Evolutionary conservation across 495 filamentous ascomycete species (phyloP).

Genomic region (Aspergillus bridgeri): DNA sequence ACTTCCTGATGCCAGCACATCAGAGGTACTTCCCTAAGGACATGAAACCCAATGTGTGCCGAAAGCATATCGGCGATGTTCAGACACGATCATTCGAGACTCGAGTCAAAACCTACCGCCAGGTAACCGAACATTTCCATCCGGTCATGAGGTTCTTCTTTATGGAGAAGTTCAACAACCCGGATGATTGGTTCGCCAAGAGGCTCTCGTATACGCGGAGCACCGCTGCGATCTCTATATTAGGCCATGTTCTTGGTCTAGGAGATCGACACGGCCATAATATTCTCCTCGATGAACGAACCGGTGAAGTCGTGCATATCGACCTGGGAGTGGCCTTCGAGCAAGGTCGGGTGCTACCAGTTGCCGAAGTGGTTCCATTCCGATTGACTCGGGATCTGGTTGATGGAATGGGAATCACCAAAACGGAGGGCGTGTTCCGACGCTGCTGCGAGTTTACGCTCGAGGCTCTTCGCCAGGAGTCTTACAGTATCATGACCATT

Average conservation of each 20-base stretch:
- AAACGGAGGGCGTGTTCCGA: constrained; percentile 92
- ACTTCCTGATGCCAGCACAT: constrained; percentile 88
- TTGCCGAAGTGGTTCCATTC: constrained; percentile 95
- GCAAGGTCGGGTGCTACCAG: constrained; percentile 84
- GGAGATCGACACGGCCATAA: constrained; percentile 96
- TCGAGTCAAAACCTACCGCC: constrained; percentile 70
- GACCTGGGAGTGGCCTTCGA: constrained; percentile 96
- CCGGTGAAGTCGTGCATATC: constrained; percentile 93
- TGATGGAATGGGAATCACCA: constrained; percentile 94
- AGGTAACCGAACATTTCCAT: constrained; percentile 73
- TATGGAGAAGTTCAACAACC: constrained; percentile 88
- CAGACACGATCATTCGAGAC: constrained; percentile 62
- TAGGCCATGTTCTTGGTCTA: constrained; percentile 90
- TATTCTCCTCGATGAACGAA: constrained; percentile 86
- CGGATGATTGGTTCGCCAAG: constrained; percentile 90
- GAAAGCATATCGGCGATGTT: constrained; percentile 71
- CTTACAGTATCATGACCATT: constrained; percentile 94
- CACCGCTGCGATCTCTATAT: constrained; percentile 90
- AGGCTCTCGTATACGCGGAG: constrained; percentile 86
- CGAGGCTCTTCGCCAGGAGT: constrained; percentile 86
- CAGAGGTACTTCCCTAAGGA: constrained; percentile 82
- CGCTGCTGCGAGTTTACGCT: constrained; percentile 97
- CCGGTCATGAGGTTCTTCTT: constrained; percentile 98
- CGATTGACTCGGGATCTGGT: constrained; percentile 92
- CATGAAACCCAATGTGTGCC: constrained; percentile 66